Evolutionary conservation across 2,329 filamentous ascomycete genomes (phyloP), one percentile per base, ranked within the genome.

Genomic region (Hymenoscyphus fructigenus): DNA sequence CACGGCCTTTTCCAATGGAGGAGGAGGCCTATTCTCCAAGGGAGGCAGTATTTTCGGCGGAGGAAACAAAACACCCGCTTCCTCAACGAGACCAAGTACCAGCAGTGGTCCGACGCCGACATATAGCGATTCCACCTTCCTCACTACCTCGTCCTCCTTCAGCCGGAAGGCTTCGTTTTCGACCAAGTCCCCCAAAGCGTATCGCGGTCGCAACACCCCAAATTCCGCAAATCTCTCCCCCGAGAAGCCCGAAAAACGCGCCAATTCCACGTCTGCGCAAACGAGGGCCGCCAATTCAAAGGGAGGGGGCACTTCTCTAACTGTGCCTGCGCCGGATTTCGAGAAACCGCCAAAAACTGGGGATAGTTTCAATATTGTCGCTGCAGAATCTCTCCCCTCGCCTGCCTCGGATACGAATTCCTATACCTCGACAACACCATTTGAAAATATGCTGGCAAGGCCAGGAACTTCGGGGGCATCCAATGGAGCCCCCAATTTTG

Each of bases 81-180:
- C 65, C 12, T 66, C 71, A 23, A 70, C 70, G 29, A 68, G 72
- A 55, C 72, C 73, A 47, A 69, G 64, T 65, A 75, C 73, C 10
- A 72, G 71, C 63, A 68, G 67, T 57, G 73, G 68, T 44, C 70
- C 65, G 41, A 63, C 65, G 62, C 62, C 63, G 29, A 62, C 65
- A 20, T 65, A 67, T 50, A 70, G 64, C 65, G 70, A 74, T 55
- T 62, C 66, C 6, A 62, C 63, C 36, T 67, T 60, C 12, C 66
- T 75, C 80, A 83, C 74, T 81, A 83, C 69, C 80, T 83, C 77
- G 82, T 83, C 70, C 75, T 83, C 85, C 72, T 68, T 83, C 9
- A 85, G 84, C 55, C 29, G 26, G 28, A 57, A 29, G 55, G 55
- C 26, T n/a, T 57, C 55, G 26, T 57, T 85, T 66, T 81, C 77